phyloP scores from a whole-genome alignment of 1,284 basidiomycete species.

The Tetrapyrgos nigripes region DNA sequence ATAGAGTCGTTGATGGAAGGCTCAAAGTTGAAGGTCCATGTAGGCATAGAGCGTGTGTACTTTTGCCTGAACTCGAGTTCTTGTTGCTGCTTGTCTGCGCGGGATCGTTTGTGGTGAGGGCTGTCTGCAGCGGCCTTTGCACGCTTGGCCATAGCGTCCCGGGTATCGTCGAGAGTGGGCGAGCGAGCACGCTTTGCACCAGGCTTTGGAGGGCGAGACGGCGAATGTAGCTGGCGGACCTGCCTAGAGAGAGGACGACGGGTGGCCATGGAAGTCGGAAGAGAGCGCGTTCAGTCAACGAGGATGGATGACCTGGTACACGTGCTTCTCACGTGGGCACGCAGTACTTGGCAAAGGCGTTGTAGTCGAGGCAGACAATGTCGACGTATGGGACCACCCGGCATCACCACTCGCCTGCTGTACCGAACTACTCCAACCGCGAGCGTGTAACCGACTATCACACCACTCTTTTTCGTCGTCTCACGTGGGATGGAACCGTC shows the following conservation, averaged over 20 bases:
- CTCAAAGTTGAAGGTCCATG: conserved; percentile 86
- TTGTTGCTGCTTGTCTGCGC: conserved; percentile 64
- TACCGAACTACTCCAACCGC: conserved; percentile 53
- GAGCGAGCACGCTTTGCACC: conserved; percentile 67
- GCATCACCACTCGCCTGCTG: conserved; percentile 57
- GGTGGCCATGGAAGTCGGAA: conserved; percentile 28
- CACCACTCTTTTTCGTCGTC: conserved; percentile 78
- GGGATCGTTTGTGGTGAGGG: conserved; percentile 15
- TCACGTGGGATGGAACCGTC: conserved; percentile 87
- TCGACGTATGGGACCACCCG: conserved; percentile 64
- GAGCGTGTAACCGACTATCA: conserved; percentile 57
- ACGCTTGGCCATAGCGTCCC: conserved; percentile 42
- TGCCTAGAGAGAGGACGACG: conserved; percentile 36
- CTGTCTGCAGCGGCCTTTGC: conserved; percentile 22
- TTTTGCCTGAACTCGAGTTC: conserved; percentile 82
- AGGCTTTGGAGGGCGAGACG: conserved; percentile 30
- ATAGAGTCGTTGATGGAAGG: conserved; percentile 52
- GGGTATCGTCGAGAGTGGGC: conserved; percentile 54
- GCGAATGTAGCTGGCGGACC: conserved; percentile 35
- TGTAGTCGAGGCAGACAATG: too few species aligned
- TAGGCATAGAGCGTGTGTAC: conserved; percentile 86
- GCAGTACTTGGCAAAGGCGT: too few species aligned
- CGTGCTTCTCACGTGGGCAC: conserved; percentile 22
- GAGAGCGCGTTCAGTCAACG: background rate
- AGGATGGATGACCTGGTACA: background rate